Base-by-base conservation (phyloP, 1,139 yeast genomes). In the Blastobotrys proliferans region DNA sequence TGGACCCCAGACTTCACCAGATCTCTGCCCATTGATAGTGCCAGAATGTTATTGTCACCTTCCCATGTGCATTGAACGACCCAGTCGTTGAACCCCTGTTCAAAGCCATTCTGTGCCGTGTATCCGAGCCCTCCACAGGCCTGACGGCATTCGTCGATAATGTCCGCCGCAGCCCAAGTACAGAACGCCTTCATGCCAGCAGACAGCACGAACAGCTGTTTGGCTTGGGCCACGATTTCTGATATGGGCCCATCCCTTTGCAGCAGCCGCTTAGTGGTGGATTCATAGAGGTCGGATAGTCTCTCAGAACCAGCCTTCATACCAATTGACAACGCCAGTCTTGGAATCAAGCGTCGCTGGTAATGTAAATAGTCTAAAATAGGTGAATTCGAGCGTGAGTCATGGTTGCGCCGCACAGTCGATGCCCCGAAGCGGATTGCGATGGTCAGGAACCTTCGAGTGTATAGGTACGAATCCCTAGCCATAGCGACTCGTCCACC, bases 41-140 rank as follows among this genome's bases (percentile, higher is more conserved):
- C 86, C 54, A 88, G 72, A 40, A 88, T 82, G 59, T 82, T 87
- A 70, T 88, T 88, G 65, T 88, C 96, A 65, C 96, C 96, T 70
- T 88, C 97, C 96, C 96, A 88, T 19, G 96, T 88, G 67, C 94
- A 85, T 68, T 87, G 95, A 38, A 88, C 96, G 22, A 84, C 95
- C 87, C 95, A 90, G 64, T 88, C 97, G 50, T 77, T 76, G 65
- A 77, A 85, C 24, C 90, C 90, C 61, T 83, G 85, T 44, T 94
- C 95, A 60, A 88, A 84, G 2, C 92, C 95, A 52, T 85, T 78
- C 68, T 88, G 88, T 16, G 88, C 77, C 18, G 94, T 84, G 66
- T 88, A 88, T 35, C 96, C 97, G 60, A 86, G 96, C 38, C 96
- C 97, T 65, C 97, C 96, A 68, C 96, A 88, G n/a, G 95, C 76